phyloP scores from a whole-genome alignment of 2,329 filamentous ascomycete genomes.

The Scolecobasidium constrictum region DNA sequence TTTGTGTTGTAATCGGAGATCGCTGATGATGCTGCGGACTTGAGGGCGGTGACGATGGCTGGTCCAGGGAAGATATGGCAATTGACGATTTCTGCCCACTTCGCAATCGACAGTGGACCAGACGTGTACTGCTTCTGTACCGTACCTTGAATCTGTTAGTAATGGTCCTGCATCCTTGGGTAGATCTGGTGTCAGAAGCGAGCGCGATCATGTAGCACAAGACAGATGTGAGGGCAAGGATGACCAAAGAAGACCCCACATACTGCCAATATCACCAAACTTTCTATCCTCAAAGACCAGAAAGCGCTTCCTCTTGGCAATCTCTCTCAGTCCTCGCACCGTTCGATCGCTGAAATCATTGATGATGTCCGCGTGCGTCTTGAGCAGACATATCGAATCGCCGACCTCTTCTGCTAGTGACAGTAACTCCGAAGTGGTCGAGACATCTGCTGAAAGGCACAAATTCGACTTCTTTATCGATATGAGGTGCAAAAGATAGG shows the following conservation, averaged over 20 bases:
- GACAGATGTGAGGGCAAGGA: no score
- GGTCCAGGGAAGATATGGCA: constrained; percentile 43
- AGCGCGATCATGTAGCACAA: no score
- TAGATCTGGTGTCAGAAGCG: no score
- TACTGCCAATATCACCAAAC: constrained; percentile 46
- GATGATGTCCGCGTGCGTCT: constrained; percentile 52
- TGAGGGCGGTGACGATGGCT: constrained; percentile 39
- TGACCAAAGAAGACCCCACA: no score
- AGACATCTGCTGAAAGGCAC: constrained; percentile 47
- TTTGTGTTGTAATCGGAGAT: constrained; percentile 39
- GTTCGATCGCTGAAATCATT: constrained; percentile 49
- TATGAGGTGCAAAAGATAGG: constrained; percentile 38
- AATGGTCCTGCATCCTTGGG: neutral
- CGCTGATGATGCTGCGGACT: constrained; percentile 35
- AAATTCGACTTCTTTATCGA: constrained; percentile 40
- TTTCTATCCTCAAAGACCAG: constrained; percentile 45
- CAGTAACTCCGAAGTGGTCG: constrained; percentile 43
- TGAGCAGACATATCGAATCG: constrained; percentile 49
- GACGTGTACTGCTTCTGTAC: constrained; percentile 44
- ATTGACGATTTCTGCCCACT: constrained; percentile 43
- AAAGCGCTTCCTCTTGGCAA: constrained; percentile 38
- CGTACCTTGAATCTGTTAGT: constrained; percentile 29
- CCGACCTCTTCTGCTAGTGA: constrained; percentile 47
- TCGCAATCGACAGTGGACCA: constrained; percentile 39
- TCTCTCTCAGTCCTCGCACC: constrained; percentile 35